phyloP scores from a whole-genome alignment of 2,329 filamentous ascomycete species.

The Penicillium decumbens region DNA sequence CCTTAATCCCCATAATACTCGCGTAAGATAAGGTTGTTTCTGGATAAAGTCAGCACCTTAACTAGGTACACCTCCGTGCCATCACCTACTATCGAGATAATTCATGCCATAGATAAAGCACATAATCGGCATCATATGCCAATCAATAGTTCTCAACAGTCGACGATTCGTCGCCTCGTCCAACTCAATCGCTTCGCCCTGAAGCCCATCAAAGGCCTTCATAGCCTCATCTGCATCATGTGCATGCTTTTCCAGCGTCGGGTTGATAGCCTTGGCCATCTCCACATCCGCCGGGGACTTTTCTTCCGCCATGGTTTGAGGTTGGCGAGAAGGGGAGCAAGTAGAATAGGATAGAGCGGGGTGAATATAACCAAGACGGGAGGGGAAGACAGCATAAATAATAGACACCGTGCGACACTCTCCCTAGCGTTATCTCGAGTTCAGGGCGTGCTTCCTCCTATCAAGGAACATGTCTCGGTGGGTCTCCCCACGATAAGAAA shows the following conservation, averaged over 20 bases:
- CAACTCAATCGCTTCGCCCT: slow-evolving; percentile 51
- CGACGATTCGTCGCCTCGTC: slow-evolving; percentile 55
- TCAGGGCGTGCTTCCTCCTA: slow-evolving; percentile 5
- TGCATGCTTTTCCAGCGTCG: slow-evolving; percentile 48
- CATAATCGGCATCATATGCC: slow-evolving; percentile 57
- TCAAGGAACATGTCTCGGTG: slow-evolving; percentile 6
- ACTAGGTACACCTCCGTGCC: background rate
- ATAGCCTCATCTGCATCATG: slow-evolving; percentile 59
- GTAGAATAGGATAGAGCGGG: background rate
- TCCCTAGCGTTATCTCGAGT: slow-evolving; percentile 8
- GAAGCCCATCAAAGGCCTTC: slow-evolving; percentile 50
- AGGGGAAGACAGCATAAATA: background rate
- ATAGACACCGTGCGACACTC: background rate
- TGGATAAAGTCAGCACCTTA: slow-evolving; percentile 8
- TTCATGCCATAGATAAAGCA: slow-evolving; percentile 57
- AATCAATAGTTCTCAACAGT: slow-evolving; percentile 59
- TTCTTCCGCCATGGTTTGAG: slow-evolving; percentile 33
- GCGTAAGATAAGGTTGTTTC: slow-evolving; percentile 51
- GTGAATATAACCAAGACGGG: background rate
- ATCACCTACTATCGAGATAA: slow-evolving; percentile 48
- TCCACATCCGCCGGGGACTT: slow-evolving; percentile 34
- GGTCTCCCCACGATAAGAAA: slow-evolving; percentile 19
- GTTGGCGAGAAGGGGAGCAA: background rate
- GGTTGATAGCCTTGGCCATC: slow-evolving; percentile 21
- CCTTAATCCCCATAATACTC: slow-evolving; percentile 51